A percentile compares a stretch with the other conserved stretches of the same genome.
Evolutionary conservation across 2,329 filamentous ascomycete species (phyloP).

Genomic region (Venturia asperata): DNA sequence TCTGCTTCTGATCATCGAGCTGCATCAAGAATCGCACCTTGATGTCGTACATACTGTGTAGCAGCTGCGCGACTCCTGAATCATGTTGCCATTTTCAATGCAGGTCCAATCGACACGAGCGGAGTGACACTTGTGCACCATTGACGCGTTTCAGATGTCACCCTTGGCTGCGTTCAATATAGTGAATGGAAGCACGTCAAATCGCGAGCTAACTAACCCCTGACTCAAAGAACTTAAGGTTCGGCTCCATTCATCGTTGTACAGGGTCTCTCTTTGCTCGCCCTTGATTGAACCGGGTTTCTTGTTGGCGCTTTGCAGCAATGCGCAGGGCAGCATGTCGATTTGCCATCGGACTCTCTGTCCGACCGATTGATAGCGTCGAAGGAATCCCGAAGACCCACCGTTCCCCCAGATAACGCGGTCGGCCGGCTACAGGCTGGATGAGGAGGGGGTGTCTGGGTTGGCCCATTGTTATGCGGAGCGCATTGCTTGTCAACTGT

Average conservation of each 20-base stretch:
- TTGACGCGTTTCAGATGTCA: background rate
- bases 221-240: background rate
- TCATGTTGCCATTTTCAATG: background rate
- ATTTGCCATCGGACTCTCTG: constrained; percentile 1
- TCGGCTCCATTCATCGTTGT: background rate
- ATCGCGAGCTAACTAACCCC: background rate
- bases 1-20: background rate
- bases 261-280: background rate
- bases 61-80: background rate
- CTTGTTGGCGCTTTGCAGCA: background rate
- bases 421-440: background rate
- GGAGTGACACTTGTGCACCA: background rate
- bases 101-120: background rate
- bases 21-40: background rate
- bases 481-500: background rate
- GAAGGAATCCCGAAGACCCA: background rate
- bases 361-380: background rate
- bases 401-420: background rate
- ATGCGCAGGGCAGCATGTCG: background rate
- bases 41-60: no score
- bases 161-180: constrained; percentile 6
- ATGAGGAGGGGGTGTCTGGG: background rate
- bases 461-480: no score
- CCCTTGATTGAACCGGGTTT: background rate
- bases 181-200: background rate